A percentile compares a stretch with the other conserved stretches of the same genome.
Evolutionary conservation across 2,329 filamentous ascomycete species (phyloP).

Genomic region (Botrytis pseudocinerea): DNA sequence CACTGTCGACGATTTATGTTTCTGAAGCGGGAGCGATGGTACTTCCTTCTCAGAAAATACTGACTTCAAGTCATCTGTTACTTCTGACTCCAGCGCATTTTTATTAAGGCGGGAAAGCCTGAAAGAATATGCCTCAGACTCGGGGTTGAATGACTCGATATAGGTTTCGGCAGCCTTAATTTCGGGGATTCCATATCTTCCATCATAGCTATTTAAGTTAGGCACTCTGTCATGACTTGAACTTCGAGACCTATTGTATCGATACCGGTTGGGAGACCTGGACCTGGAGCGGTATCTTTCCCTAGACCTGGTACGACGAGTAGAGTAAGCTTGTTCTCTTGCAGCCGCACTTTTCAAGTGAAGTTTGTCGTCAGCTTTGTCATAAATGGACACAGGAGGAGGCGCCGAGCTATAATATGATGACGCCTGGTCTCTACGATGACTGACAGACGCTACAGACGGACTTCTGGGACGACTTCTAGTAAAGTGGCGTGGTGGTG

Average conservation of each 20-base stretch:
- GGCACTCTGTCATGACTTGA: background rate
- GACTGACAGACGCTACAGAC: background rate
- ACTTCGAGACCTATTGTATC: background rate
- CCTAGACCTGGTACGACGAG: background rate
- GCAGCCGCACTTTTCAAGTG: background rate
- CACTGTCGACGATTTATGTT: background rate
- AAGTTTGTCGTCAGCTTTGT: background rate
- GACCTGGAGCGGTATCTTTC: conserved; percentile 2
- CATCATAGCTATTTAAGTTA: background rate
- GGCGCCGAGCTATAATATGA: background rate
- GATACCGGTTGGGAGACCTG: background rate
- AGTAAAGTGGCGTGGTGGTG: background rate
- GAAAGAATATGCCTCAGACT: conserved; percentile 11
- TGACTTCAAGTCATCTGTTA: background rate
- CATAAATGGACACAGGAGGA: background rate
- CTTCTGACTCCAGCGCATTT: background rate
- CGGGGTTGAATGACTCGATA: background rate
- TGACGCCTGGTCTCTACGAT: background rate
- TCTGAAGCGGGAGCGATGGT: background rate
- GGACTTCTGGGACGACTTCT: background rate
- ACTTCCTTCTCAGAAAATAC: background rate
- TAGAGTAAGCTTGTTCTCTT: background rate
- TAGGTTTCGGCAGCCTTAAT: background rate
- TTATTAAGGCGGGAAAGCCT: conserved; percentile 7
- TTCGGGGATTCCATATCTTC: background rate